Evolutionary conservation across 257 asterid species (phyloP).

Genomic region (Scutellaria barbata): DNA sequence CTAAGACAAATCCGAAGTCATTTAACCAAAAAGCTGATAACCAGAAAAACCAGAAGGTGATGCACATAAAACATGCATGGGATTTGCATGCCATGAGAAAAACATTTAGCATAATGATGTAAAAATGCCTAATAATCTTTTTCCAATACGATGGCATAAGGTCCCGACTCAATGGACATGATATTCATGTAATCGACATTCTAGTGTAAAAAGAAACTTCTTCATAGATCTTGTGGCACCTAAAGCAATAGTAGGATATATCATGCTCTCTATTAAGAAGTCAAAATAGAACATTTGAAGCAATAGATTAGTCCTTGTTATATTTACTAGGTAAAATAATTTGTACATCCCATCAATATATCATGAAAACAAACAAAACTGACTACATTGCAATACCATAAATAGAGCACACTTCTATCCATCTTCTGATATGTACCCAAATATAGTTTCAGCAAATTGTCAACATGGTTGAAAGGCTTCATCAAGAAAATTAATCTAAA

Average conservation of each 20-base stretch:
- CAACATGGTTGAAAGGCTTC: background rate
- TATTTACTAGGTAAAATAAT: background rate
- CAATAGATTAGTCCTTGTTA: background rate
- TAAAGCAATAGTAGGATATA: background rate
- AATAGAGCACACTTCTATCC: background rate
- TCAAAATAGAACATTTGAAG: constrained; percentile 9
- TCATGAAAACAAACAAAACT: background rate
- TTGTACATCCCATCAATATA: background rate
- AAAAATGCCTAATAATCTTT: background rate
- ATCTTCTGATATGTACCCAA: background rate
- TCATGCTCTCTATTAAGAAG: background rate
- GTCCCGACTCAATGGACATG: background rate
- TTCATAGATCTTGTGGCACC: background rate
- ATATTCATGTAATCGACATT: background rate
- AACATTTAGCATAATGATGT: background rate
- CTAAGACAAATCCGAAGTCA: constrained; percentile 15
- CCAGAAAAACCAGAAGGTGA: constrained; percentile 3
- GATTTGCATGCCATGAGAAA: constrained; percentile 1
- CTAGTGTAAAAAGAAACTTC: background rate
- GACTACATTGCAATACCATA: background rate
- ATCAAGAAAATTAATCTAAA: background rate
- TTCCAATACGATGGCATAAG: background rate
- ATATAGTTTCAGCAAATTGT: background rate
- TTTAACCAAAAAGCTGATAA: background rate
- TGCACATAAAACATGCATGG: background rate